Evolutionary conservation across 73 alveolate species (phyloP).

Genomic region (Paramecium sonneborni): DNA sequence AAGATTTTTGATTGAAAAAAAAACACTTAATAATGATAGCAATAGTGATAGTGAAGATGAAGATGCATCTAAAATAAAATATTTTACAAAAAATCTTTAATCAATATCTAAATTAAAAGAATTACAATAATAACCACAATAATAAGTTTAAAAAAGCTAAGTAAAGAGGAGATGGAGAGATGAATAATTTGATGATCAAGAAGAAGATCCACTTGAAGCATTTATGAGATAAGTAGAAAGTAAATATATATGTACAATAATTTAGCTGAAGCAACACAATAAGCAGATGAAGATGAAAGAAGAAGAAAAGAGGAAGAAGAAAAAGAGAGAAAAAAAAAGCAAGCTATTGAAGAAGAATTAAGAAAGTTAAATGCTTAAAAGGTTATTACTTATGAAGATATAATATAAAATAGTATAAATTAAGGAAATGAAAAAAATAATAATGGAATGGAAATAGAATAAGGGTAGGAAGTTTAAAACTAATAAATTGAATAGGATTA

Average conservation of each 20-base stretch:
- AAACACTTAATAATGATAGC: neutral
- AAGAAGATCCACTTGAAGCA: constrained; percentile 83
- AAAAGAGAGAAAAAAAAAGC: constrained; percentile 40
- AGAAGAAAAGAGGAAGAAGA: constrained; percentile 69
- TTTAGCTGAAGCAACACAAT: constrained; percentile 67
- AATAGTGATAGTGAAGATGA: constrained; percentile 22
- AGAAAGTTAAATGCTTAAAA: constrained; percentile 43
- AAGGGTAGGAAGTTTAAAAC: neutral
- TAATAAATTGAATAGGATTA: constrained; percentile 54
- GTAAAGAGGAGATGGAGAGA: neutral
- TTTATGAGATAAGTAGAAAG: constrained; percentile 77
- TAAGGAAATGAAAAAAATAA: constrained; percentile 61
- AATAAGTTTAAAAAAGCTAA: neutral
- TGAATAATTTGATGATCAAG: constrained; percentile 68
- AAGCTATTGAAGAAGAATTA: constrained; percentile 58
- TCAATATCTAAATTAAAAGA: constrained; percentile 9
- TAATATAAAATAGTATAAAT: neutral
- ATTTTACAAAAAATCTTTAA: neutral
- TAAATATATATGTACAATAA: neutral
- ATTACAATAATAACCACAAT: neutral
- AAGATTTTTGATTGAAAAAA: neutral
- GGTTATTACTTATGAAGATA: constrained; percentile 64
- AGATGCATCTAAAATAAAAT: neutral
- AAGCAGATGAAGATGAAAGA: constrained; percentile 66
- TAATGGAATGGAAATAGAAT: constrained; percentile 61